Evolutionary conservation across 352 stramenopile genomes (phyloP), one percentile per base, ranked within the genome.

Genomic region (Plasmopara muralis): DNA sequence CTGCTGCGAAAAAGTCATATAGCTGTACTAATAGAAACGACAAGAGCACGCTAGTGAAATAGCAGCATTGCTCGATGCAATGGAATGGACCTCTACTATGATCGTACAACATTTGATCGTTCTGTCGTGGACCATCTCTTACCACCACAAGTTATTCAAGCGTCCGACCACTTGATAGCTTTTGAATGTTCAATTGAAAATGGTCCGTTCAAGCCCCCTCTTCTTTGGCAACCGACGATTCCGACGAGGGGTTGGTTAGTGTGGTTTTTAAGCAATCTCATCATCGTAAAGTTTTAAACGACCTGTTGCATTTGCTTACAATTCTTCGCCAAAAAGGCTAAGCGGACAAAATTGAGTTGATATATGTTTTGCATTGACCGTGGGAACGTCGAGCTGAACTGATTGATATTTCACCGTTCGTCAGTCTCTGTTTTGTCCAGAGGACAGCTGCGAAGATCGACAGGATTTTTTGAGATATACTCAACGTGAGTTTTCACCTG

Each of bases 341-440:
- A 77, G 72, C 72, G 9, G 80, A 91, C 53, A 91, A 91, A 47
- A 73, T 81, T 1, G 77, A 87, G 37, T 74, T 91, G 31, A 63
- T 77, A 0, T 91, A 71, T 62, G 77, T 89, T 49, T 57, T 75
- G 34, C 52, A 67, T 38, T 66, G 80, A 7, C 80, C 80, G n/a
- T 91, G 80, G 80, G 80, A 77, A 0, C 66, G 72, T 15, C 35
- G 61, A 9, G 75, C 65, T 4, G 76, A 91, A 50, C 43, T 57
- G 2, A 67, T 80, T 2, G 64, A 53, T 1, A 70, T 87, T 89
- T 69, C 38, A 72, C 69, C 40, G 37, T 91, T 20, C 55, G 56
- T 33, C 71, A 71, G 0, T 52, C 62, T 6, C 47, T 81, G 25
- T 47, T 86, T 12, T 88, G 72, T 39, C 71, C 80, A 5, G 5